Percentiles rank a stretch among this genome's conserved stretches.
phyloP scores from a whole-genome alignment of 2,329 filamentous ascomycete genomes.

The Botrytis deweyae region DNA sequence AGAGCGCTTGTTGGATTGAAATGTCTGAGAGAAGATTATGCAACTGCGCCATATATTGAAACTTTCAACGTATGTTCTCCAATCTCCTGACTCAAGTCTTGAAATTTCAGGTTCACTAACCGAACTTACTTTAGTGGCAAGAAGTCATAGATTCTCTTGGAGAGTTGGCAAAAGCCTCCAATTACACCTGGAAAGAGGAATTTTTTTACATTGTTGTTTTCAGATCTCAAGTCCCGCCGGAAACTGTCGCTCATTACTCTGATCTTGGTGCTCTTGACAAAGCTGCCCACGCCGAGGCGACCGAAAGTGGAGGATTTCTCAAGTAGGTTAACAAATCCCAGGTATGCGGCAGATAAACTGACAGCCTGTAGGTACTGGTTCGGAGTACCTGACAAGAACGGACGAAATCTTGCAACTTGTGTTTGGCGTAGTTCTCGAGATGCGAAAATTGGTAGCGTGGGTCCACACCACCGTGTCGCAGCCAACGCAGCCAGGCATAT shows the following conservation, averaged over 20 bases:
- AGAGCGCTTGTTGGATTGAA: conserved; percentile 65
- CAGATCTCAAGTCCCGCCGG: conserved; percentile 67
- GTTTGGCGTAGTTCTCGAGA: conserved; percentile 62
- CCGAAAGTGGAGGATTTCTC: conserved; percentile 74
- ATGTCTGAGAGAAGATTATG: conserved; percentile 68
- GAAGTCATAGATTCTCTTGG: conserved; percentile 60
- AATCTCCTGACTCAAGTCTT: not conserved
- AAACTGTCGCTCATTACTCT: conserved; percentile 57
- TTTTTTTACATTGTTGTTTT: conserved; percentile 85
- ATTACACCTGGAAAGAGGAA: conserved; percentile 57
- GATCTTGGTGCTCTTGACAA: conserved; percentile 73
- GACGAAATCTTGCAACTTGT: conserved; percentile 80
- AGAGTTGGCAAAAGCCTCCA: conserved; percentile 49
- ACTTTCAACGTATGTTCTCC: conserved; percentile 61
- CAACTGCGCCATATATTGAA: conserved; percentile 68
- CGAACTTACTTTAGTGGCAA: conserved; percentile 48
- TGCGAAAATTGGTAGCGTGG: conserved; percentile 57
- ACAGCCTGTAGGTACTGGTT: conserved; percentile 73
- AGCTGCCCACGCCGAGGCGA: conserved; percentile 77
- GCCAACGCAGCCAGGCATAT: conserved; percentile 62
- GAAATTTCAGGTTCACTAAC: not conserved
- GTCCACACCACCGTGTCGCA: conserved; percentile 62
- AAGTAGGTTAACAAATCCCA: conserved; percentile 52
- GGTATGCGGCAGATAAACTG: conserved; percentile 13
- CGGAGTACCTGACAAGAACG: conserved; percentile 65